phyloP scores from a whole-genome alignment of 345 rosid genomes.

The Brassica carinata region DNA sequence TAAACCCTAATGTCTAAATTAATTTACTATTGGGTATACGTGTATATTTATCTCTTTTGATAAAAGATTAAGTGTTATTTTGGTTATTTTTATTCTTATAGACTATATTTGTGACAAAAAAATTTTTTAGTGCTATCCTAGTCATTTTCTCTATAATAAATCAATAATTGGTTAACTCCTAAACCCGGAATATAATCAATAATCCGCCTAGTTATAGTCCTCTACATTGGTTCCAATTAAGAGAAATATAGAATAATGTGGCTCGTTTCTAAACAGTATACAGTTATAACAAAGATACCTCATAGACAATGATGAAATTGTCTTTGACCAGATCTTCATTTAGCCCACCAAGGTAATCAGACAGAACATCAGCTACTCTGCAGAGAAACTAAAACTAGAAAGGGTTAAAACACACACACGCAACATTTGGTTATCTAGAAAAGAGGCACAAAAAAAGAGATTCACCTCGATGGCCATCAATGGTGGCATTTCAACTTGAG shows the following conservation, averaged over 20 bases:
- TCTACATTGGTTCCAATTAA: no score
- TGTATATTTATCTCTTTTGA: no score
- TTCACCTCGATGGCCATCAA: conserved; percentile 94
- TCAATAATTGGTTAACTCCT: no score
- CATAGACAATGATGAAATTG: conserved; percentile 92
- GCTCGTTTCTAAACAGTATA: neutral
- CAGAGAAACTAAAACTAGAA: conserved; percentile 70
- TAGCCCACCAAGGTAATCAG: conserved; percentile 91
- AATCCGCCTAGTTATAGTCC: no score
- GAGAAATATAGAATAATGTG: neutral
- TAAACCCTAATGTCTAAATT: no score
- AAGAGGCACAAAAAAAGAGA: neutral
- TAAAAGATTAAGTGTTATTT: no score
- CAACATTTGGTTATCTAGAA: neutral
- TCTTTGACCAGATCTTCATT: conserved; percentile 94
- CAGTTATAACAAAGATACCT: conserved; percentile 50
- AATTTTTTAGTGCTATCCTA: no score
- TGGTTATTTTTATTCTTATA: no score
- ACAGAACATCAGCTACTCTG: conserved; percentile 86
- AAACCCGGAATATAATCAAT: no score
- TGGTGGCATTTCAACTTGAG: conserved; percentile 98
- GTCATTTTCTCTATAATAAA: no score
- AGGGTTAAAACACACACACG: conserved; percentile 15
- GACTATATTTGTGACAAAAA: no score
- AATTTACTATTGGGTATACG: no score